Evolutionary conservation across 257 asterid genomes (phyloP), one percentile per base, ranked within the genome.

Genomic region (Przewalskia tangutica): DNA sequence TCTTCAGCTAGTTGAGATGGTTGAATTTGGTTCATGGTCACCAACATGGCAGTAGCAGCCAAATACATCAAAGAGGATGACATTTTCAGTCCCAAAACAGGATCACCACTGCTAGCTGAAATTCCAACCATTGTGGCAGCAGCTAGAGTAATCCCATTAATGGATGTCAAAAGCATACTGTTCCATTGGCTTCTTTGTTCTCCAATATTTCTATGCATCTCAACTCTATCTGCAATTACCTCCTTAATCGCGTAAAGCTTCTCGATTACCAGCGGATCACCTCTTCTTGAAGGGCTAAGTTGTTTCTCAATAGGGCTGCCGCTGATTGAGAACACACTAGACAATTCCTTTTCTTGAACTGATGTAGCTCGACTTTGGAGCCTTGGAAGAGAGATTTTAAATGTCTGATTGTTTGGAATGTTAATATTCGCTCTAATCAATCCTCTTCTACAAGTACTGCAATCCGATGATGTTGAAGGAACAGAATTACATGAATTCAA

Each of bases 1-100:
- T 94, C 98, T 66, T 94, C 97, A 0, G 90, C 95, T 0, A 94
- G 88, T 77, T 94, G 98, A 13, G 95, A 91, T 0, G 98, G 95
- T 81, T 94, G 98, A 56, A 92, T 89, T 56, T 92, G 88, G 63
- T 87, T 89, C 54, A 87, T 79, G 8, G 84, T 42, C 13, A 46
- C 51, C 53, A 88, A 23, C 83, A 88, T 73, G 48, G 85, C 89
- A 2, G 88, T 85, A 3, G 91, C 89, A 3, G 87, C 82, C 42
- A 88, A 38, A 77, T 86, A 88, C 83, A 88, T 51, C 1, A 81
- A 3, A 16, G 89, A 68, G 1, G 89, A 86, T 10, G 89, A 80
- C 13, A 85, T 3, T 40, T 86, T 83, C 17, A 83, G 75, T 36
- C 68, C 86, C 81, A 10, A 40, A 7, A 65, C n/a, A 14, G 71